A percentile compares a stretch with the other conserved stretches of the same genome.
These are phyloP conservation scores for Xylaria sp. DNA, from an alignment of 2,329 filamentous ascomycete species.

Conservation along the genomic window DNA sequence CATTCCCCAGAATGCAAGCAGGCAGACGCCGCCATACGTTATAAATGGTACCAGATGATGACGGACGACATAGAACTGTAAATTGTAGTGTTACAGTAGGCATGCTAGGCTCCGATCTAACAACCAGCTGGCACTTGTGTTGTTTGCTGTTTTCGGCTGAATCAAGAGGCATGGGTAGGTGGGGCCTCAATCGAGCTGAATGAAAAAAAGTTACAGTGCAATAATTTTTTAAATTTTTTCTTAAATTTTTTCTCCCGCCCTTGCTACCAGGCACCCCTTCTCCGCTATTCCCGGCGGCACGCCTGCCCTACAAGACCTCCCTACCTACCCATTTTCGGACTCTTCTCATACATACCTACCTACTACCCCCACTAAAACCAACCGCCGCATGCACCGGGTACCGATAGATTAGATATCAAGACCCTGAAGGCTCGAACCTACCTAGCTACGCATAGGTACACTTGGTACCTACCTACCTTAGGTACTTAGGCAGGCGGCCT, in stretches of 20 bases:
- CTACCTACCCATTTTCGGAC: slow-evolving; percentile 4
- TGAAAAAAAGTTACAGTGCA: slow-evolving; percentile 7
- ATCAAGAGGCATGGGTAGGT: slow-evolving; percentile 25
- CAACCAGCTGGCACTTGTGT: background rate
- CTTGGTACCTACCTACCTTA: background rate
- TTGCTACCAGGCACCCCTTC: background rate
- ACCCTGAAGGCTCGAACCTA: slow-evolving; percentile 3
- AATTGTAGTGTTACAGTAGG: background rate
- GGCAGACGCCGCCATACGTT: background rate
- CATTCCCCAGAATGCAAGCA: slow-evolving; percentile 13
- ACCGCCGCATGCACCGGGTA: background rate
- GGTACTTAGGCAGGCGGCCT: background rate
- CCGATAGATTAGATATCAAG: background rate
- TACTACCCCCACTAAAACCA: slow-evolving; percentile 12
- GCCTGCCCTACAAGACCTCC: background rate
- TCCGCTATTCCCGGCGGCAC: background rate
- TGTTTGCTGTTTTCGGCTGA: slow-evolving; percentile 30
- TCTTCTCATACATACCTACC: background rate
- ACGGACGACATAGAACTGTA: background rate
- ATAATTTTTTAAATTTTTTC: slow-evolving; percentile 32
- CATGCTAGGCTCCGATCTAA: background rate
- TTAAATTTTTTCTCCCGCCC: background rate
- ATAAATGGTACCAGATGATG: background rate
- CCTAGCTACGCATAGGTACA: background rate
- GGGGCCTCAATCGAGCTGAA: slow-evolving; percentile 26